Evolutionary conservation across 1,284 basidiomycete genomes (phyloP).

Genomic region (Ganoderma boninense): DNA sequence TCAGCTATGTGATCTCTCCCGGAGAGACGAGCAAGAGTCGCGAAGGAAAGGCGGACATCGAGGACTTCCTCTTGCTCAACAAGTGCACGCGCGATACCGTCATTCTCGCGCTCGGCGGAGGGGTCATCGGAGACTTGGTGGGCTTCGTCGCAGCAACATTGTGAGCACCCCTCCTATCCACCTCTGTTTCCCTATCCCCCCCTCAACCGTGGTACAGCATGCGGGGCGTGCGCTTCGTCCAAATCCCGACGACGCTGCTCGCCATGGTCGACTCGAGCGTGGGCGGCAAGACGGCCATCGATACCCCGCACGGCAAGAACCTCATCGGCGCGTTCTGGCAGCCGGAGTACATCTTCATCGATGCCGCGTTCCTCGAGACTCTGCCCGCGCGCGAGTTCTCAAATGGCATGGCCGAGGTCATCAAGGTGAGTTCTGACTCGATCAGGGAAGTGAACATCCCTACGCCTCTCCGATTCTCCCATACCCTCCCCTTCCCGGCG

Average conservation of each 20-base stretch:
- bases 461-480: not conserved
- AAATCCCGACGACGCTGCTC: slow-evolving; percentile 96
- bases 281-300: slow-evolving; percentile 98
- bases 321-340: slow-evolving; percentile 99
- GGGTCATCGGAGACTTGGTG: slow-evolving; percentile 95
- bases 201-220: slow-evolving; percentile 56
- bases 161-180: slow-evolving; percentile 57
- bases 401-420: slow-evolving; percentile 98
- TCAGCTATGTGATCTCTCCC: slow-evolving; percentile 85
- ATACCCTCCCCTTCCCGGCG: not conserved
- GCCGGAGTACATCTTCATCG: slow-evolving; percentile 97
- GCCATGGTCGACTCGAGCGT: slow-evolving; percentile 99
- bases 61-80: slow-evolving; percentile 92
- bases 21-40: slow-evolving; percentile 95
- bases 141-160: slow-evolving; percentile 99
- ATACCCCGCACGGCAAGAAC: slow-evolving; percentile 97
- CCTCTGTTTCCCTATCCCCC: not conserved
- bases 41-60: slow-evolving; percentile 91
- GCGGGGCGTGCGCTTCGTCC: slow-evolving; percentile 92
- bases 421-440: slow-evolving; percentile 74
- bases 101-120: slow-evolving; percentile 93
- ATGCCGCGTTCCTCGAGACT: slow-evolving; percentile 94
- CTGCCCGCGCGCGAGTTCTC: slow-evolving; percentile 94
- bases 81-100: slow-evolving; percentile 95
- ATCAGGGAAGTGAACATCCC: slow-evolving; percentile 29